Evolutionary conservation across 257 asterid genomes (phyloP), one percentile per base, ranked within the genome.

Genomic region (Nicotiana attenuata): DNA sequence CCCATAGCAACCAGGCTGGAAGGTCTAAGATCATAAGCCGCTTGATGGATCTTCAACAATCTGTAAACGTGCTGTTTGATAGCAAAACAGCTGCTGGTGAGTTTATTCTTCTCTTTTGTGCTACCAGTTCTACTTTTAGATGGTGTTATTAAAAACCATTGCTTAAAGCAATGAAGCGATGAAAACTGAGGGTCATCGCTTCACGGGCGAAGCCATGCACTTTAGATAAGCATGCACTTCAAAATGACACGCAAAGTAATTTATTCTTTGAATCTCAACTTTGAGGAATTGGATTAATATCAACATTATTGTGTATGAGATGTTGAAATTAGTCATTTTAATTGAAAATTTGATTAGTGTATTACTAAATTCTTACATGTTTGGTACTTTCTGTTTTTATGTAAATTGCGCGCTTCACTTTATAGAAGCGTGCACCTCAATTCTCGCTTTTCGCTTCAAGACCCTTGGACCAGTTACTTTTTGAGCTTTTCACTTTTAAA

Each of bases 41-140:
- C 81, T 92, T 95, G 98, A 89, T 91, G 97, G 97, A 91, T 81
- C 97, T 96, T 86, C 99, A 96, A 85, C 98, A 91, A 86, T 94
- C 97, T 66, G 84, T 94, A 86, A 94, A 92, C 84, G 90, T 89
- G 33, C 87, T 92, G 60, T 91, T 88, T 86, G 96, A 94, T 90
- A 90, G 95, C 88, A 96, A 96, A 93, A 89, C 95, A 86, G 88
- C 91, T 78, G 63, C 84, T 11, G 83, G 99, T 96, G 82, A 84
- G 97, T 80, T 76, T 82, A 59, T 68, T 91, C 64, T 59, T 82
- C 78, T 31, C 77, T 52, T 68, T 83, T 59, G 81, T 80, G 79
- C 69, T 88, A 35, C 20, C 80, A 56, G 55, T 69, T 10, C 77
- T 81, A 67, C 84, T 41, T 85, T 73, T 61, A 26, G 65, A 52